Evolutionary conservation across 2,329 filamentous ascomycete genomes (phyloP).

Genomic region (Coleophoma cylindrospora): DNA sequence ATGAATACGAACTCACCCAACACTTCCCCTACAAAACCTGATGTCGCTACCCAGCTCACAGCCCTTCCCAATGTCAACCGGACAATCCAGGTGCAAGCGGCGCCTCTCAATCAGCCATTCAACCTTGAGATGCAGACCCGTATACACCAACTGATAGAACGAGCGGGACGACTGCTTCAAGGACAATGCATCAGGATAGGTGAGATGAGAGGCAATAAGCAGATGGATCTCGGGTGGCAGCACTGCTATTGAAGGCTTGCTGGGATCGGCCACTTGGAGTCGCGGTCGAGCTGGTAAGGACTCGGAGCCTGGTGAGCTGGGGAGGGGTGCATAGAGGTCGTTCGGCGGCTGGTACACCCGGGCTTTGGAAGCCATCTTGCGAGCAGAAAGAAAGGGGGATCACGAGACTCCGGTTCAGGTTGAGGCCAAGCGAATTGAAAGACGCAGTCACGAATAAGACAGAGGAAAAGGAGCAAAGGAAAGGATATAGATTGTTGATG

Average conservation of each 20-base stretch:
- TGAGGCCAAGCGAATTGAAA: background rate
- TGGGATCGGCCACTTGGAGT: background rate
- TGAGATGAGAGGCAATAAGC: slow-evolving; percentile 53
- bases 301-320: background rate
- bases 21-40: slow-evolving; percentile 54
- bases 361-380: background rate
- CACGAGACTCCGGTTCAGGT: background rate
- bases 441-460: background rate
- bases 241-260: slow-evolving; percentile 13
- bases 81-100: slow-evolving; percentile 59
- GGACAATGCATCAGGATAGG: slow-evolving; percentile 67
- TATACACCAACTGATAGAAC: slow-evolving; percentile 61
- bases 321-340: background rate
- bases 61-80: slow-evolving; percentile 40
- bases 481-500: background rate
- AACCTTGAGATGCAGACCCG: slow-evolving; percentile 60
- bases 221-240: slow-evolving; percentile 66
- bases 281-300: background rate
- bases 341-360: background rate
- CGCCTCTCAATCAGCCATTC: slow-evolving; percentile 64
- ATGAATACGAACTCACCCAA: slow-evolving; percentile 38
- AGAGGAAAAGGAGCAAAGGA: background rate
- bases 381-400: background rate
- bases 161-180: slow-evolving; percentile 62
- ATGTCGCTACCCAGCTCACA: slow-evolving; percentile 56